These are phyloP conservation scores for Fusarium miscanthi DNA, from an alignment of 2,329 filamentous ascomycete species.

Conservation along the genomic window DNA sequence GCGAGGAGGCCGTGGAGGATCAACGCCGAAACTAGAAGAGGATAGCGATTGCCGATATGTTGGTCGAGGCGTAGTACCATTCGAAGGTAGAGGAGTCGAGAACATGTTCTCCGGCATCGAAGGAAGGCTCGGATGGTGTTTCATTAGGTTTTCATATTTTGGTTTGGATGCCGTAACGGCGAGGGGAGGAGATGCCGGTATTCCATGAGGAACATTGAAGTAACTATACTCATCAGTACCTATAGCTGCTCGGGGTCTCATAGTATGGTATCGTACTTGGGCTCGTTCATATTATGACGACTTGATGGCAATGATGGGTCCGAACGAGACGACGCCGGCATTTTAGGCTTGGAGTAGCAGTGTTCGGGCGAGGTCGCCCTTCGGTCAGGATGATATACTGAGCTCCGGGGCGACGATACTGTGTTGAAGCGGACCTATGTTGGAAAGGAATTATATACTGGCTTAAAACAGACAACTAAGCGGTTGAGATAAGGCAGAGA, in stretches of 20 bases:
- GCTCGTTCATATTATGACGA: constrained; percentile 26
- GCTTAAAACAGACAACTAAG: background rate
- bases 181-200: constrained; percentile 29
- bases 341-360: constrained; percentile 6
- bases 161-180: constrained; percentile 9
- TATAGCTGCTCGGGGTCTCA: fast-evolving
- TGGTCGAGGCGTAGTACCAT: constrained; percentile 5
- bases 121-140: constrained; percentile 33
- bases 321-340: constrained; percentile 34
- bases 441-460: background rate
- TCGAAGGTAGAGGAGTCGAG: constrained; percentile 3
- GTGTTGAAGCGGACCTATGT: fast-evolving
- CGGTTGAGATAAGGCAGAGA: background rate
- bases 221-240: constrained; percentile 43
- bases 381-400: background rate
- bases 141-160: constrained; percentile 19
- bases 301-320: constrained; percentile 18
- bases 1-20: constrained; percentile 66
- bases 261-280: constrained; percentile 34
- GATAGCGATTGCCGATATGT: background rate
- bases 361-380: background rate
- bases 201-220: constrained; percentile 45
- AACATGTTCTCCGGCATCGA: constrained; percentile 19
- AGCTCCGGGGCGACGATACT: background rate
- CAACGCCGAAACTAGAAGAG: constrained; percentile 50